phyloP scores from a whole-genome alignment of 2,329 filamentous ascomycete species.

The Leptographium galeiforme region DNA sequence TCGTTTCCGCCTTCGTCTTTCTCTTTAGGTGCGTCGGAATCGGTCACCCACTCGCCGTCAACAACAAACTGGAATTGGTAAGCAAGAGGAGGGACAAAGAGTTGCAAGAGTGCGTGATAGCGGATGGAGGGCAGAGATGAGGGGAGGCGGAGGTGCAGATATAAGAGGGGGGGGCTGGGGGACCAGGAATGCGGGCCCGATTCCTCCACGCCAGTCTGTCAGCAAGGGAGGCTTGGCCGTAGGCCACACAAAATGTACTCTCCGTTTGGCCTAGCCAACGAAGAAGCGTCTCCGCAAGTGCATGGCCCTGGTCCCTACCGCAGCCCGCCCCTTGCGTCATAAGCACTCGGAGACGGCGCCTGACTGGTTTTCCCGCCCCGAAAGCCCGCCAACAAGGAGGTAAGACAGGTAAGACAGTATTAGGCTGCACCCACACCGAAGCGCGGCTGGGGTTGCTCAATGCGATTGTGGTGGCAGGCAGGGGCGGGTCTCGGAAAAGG shows the following conservation, averaged over 20 bases:
- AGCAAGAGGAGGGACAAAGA: slow-evolving; percentile 1
- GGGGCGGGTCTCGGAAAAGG: not conserved
- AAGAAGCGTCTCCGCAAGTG: not conserved
- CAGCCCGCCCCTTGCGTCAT: not conserved
- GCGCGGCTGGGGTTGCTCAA: not conserved
- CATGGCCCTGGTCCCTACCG: not conserved
- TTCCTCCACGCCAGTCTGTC: not conserved
- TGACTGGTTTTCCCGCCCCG: not conserved
- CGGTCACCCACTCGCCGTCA: slow-evolving; percentile 79
- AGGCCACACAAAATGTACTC: not conserved
- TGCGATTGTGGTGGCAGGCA: not conserved
- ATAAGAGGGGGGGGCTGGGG: not conserved
- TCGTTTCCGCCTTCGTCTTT: slow-evolving; percentile 71
- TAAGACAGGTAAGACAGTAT: not conserved
- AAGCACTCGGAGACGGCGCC: not conserved
- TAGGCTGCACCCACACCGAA: too few relatives aligned
- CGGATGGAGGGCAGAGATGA: not conserved
- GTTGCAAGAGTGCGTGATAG: too few relatives aligned
- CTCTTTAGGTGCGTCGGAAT: slow-evolving; percentile 69
- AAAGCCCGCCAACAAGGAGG: not conserved
- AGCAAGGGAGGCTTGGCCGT: not conserved
- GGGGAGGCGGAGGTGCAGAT: not conserved
- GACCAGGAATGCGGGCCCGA: not conserved
- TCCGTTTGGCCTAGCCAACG: not conserved
- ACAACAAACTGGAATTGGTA: slow-evolving; percentile 64